Evolutionary conservation across 2,329 filamentous ascomycete genomes (phyloP).

Genomic region (Neofusicoccum umdonicola): DNA sequence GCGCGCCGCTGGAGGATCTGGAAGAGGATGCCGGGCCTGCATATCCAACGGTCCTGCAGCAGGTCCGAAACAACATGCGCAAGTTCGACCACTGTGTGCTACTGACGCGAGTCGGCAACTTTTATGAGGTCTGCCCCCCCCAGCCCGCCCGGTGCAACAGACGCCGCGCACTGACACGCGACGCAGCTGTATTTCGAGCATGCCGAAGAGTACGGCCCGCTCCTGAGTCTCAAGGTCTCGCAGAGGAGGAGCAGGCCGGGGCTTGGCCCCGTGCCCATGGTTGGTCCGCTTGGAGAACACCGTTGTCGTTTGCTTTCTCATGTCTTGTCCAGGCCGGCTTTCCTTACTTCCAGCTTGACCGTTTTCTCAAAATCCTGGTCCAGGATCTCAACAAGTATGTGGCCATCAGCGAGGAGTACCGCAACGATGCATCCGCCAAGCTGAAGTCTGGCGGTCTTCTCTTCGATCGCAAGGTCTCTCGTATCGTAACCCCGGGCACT

Average conservation of each 20-base stretch:
- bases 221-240: conserved; percentile 84
- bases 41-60: conserved; percentile 86
- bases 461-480: conserved; percentile 80
- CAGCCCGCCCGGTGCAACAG: conserved; percentile 67
- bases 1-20: conserved; percentile 41
- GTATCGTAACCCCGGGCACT: conserved; percentile 90
- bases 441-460: conserved; percentile 73
- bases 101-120: conserved; percentile 87
- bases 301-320: conserved; percentile 18
- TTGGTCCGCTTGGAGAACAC: conserved; percentile 38
- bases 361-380: conserved; percentile 88
- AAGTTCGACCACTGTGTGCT: conserved; percentile 89
- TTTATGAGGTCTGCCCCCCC: conserved; percentile 91
- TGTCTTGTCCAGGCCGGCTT: conserved; percentile 69
- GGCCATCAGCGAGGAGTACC: conserved; percentile 90
- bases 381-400: conserved; percentile 89
- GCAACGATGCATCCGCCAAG: conserved; percentile 67
- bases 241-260: conserved; percentile 68
- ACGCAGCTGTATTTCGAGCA: conserved; percentile 83
- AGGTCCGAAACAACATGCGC: conserved; percentile 84
- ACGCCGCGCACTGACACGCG: not conserved
- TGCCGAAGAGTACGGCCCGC: conserved; percentile 80
- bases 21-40: conserved; percentile 50
- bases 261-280: conserved; percentile 75
- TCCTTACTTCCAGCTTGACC: conserved; percentile 86